phyloP scores from a whole-genome alignment of 176 grass and related monocot species.

The Alloteropsis semialata region DNA sequence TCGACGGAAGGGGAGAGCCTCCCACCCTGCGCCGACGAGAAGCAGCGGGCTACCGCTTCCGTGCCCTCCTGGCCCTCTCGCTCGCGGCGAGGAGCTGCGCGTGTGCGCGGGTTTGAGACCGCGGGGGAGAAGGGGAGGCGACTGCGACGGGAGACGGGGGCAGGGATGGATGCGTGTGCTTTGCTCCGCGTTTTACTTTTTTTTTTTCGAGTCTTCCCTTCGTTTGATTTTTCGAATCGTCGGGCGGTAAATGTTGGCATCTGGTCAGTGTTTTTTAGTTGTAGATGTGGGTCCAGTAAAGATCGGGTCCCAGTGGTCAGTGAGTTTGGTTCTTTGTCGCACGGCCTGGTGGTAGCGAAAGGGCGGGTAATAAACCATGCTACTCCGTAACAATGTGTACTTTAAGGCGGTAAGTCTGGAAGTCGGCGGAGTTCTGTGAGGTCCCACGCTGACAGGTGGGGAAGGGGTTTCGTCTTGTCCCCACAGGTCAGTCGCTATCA shows the following conservation, averaged over 20 bases:
- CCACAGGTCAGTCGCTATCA: not conserved
- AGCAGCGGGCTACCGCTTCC: no score
- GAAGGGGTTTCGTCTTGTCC: not conserved
- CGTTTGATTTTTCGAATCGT: slow-evolving; percentile 36
- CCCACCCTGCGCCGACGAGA: not conserved
- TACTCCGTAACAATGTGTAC: not conserved
- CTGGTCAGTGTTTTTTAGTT: not conserved
- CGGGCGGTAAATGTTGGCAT: not conserved
- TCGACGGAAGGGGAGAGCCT: not conserved
- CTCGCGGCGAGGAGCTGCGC: slow-evolving; percentile 18
- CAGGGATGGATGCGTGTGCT: slow-evolving; percentile 21
- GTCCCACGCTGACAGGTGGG: not conserved
- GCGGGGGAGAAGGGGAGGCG: not conserved
- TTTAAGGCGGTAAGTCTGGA: not conserved
- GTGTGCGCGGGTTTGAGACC: not conserved
- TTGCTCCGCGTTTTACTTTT: slow-evolving; percentile 1
- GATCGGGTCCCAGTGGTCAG: not conserved
- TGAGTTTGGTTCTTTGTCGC: not conserved
- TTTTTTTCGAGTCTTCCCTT: not conserved
- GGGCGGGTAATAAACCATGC: not conserved
- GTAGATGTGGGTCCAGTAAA: not conserved
- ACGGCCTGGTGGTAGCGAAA: not conserved
- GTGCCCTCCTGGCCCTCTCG: slow-evolving; percentile 14
- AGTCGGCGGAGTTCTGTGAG: slow-evolving; percentile 1
- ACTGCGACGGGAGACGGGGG: not conserved